phyloP scores from a whole-genome alignment of 2,329 filamentous ascomycete species.

The Hymenoscyphus albidus region DNA sequence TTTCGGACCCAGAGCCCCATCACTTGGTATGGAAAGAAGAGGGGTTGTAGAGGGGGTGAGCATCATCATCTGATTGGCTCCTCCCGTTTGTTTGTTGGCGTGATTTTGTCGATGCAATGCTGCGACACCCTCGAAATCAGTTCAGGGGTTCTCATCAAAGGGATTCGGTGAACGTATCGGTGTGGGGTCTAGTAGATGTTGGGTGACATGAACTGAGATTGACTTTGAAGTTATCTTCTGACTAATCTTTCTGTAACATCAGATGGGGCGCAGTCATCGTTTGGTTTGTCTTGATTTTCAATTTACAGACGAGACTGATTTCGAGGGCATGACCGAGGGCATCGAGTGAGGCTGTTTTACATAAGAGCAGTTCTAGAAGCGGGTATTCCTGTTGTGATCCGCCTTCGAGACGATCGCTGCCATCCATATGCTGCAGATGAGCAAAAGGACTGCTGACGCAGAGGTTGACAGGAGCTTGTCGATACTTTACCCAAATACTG shows the following conservation, averaged over 20 bases:
- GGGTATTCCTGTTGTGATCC: not conserved
- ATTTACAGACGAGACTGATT: not conserved
- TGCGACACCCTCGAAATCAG: not conserved
- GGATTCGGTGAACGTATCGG: not conserved
- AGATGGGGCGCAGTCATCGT: not conserved
- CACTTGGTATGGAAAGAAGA: not conserved
- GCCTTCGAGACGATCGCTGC: not conserved
- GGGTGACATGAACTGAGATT: not conserved
- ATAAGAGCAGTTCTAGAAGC: not conserved
- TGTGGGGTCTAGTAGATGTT: not conserved
- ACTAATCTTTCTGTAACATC: not conserved
- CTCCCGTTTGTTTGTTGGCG: not conserved
- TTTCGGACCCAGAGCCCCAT: not conserved
- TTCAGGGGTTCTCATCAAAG: not conserved
- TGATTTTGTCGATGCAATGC: not conserved
- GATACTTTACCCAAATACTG: not conserved
- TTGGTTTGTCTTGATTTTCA: not conserved
- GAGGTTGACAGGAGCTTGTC: not conserved
- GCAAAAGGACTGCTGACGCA: not conserved
- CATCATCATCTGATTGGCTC: not conserved
- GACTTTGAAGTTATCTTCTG: not conserved
- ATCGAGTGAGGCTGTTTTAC: constrained; percentile 1
- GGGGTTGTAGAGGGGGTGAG: not conserved
- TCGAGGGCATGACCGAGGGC: not conserved
- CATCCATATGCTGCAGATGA: not conserved